Evolutionary conservation across 768 basidiomycete genomes (phyloP), one percentile per base, ranked within the genome.

Genomic region (Amanita pseudoporphyria): DNA sequence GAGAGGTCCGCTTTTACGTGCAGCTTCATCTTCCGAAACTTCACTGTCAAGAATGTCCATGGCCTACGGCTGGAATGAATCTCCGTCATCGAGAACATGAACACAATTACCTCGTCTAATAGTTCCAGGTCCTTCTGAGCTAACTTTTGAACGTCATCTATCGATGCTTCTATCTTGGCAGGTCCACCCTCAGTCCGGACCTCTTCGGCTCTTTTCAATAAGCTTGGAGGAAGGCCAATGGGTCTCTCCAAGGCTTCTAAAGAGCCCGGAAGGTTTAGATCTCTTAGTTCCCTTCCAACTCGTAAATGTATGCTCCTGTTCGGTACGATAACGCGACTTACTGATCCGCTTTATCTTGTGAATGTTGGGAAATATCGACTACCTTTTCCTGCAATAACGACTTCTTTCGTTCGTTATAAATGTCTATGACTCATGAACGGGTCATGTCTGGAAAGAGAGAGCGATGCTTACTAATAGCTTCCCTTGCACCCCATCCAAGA

Each of bases 11-110:
- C 76, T 74, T 54, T 74, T 73, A 13, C 83, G 78, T 26, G 78
- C 69, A 9, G 76, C 71, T 61, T 90, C 88, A 56, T 92, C 88
- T 59, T 90, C 87, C 12, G 84, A 85, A 13, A 86, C 87, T 64
- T 96, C 94, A 38, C 78, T 80, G 57, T 95, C 92, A n/a, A 99
- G 67, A 18, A 94, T 79, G 57, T 92, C 91, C 70, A 92, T 76
- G 0, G 90, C 81, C 93, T 96, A 51, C 9, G 32, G 32, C 19
- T 33, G 45, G 32, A 39, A 22, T 14, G 45, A 32, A n/a, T 30
- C 31, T 49, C 26, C 7, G 10, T 9, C 2, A 40, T 49, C 12
- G 9, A 45, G 45, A 28, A 14, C n/a, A 31, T 52, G n/a, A 37
- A 24, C 24, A 44, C 43, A 24, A 36, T 53, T 57, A 90, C 94